Conservation (phyloP, 441 rosid genomes). For the Euphorbia corollata region DNA sequence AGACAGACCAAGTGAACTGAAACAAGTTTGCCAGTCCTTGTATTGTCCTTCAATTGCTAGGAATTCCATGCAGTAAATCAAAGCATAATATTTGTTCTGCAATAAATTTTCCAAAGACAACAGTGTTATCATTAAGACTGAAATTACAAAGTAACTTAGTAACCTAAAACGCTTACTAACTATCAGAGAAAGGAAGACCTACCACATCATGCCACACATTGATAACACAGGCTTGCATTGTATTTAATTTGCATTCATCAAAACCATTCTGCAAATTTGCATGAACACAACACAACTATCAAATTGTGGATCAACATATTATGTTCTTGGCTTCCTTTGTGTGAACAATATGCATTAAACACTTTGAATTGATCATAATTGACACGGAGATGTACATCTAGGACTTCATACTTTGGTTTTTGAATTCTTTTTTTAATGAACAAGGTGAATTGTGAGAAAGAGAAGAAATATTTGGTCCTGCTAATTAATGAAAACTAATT, state of each 20-base stretch:
- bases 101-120: background rate
- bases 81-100: constrained; percentile 38
- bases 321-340: background rate
- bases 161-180: background rate
- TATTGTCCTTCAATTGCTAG: constrained; percentile 27
- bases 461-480: background rate
- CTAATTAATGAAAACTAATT: background rate
- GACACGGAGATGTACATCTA: background rate
- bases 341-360: background rate
- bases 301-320: background rate
- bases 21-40: constrained; percentile 34
- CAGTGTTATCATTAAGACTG: background rate
- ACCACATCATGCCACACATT: constrained; percentile 35
- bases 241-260: constrained; percentile 38
- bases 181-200: constrained; percentile 11
- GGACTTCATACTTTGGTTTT: background rate
- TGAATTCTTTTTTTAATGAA: background rate
- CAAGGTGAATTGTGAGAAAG: background rate
- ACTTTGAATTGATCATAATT: background rate
- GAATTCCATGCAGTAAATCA: constrained; percentile 42
- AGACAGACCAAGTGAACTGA: constrained; percentile 28
- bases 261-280: constrained; percentile 38
- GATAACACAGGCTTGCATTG: constrained; percentile 47
- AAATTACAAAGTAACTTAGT: background rate
- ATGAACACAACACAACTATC: constrained; percentile 4